Base-by-base conservation (phyloP, 306 rosid genomes). In the Begonia masoniana region DNA sequence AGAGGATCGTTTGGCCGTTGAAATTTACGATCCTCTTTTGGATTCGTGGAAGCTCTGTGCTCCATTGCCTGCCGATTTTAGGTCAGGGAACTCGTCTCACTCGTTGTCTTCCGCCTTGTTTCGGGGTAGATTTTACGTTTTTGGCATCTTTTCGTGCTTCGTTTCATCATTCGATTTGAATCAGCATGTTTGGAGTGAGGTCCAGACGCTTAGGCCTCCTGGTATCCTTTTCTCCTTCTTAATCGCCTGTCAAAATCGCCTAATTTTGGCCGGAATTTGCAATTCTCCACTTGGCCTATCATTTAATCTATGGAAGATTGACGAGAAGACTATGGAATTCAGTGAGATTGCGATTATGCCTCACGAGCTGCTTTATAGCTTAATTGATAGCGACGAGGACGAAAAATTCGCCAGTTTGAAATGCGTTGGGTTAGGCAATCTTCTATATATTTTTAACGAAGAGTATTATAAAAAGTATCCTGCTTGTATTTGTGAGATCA, bases 321-420 rank as follows among this genome's bases (percentile, higher is more conserved):
- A 79, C 31, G 81, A 78, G 59, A 58, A 24, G 11, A 84, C 67
- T n/a, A 84, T 84, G 95, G 95, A 66, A 65, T 56, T 77, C 43
- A 57, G 60, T 52, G 82, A 79, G 73, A 82, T 84, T 41, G 76
- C 70, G 1, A 59, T 70, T 47, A 88, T 84, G 97, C 97, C 95
- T 0, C 77, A 58, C 57, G 79, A 77, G 16, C 51, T 88, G 69
- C 78, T 88, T 9, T 60, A 51, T 58, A 68, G 79, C 57, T 48
- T 88, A 62, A 79, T 84, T 57, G 97, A 84, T 46, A 68, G 82
- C 9, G 95, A 88, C 4, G 95, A 82, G 19, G 93, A 84, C 31
- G 93, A 88, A 41, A 75, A 67, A 9, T 84, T 88, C 51, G 95
- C 93, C 6, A 75, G 93, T 77, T 68, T 88, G 73, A 88, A 88